Conservation (phyloP, 768 basidiomycete species). For the Termitomyces sp. region DNA sequence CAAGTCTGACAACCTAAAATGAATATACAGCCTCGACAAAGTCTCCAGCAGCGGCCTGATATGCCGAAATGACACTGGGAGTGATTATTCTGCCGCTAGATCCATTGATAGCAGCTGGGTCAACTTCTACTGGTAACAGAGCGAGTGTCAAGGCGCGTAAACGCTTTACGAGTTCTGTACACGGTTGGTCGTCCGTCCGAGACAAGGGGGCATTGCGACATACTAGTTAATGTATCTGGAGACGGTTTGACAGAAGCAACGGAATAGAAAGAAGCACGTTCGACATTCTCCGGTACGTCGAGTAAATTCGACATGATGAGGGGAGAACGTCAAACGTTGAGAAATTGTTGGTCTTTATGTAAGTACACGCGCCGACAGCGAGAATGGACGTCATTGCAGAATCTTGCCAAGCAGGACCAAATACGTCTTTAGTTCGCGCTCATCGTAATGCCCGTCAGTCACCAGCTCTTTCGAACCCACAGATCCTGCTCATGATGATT, state of each 20-base stretch:
- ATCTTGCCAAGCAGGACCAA: constrained; percentile 25
- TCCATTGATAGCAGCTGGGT: constrained; percentile 55
- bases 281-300: constrained; percentile 27
- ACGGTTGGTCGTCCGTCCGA: background rate
- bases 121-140: constrained; percentile 79
- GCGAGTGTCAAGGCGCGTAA: constrained; percentile 69
- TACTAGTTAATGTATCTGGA: constrained; percentile 76
- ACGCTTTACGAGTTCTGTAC: constrained; percentile 72
- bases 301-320: constrained; percentile 26
- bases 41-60: constrained; percentile 78
- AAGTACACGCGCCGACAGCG: background rate
- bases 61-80: constrained; percentile 71
- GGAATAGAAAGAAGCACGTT: constrained; percentile 41
- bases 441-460: constrained; percentile 48
- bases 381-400: constrained; percentile 22
- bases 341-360: background rate
- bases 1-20: background rate
- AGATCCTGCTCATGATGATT: background rate
- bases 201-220: constrained; percentile 16
- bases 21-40: constrained; percentile 71
- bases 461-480: background rate
- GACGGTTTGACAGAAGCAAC: constrained; percentile 45
- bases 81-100: constrained; percentile 84
- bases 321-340: background rate
- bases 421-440: constrained; percentile 18